These are phyloP conservation scores for Dactylis glomerata DNA, from an alignment of 176 grass and related monocot species.

Conservation along the genomic window DNA sequence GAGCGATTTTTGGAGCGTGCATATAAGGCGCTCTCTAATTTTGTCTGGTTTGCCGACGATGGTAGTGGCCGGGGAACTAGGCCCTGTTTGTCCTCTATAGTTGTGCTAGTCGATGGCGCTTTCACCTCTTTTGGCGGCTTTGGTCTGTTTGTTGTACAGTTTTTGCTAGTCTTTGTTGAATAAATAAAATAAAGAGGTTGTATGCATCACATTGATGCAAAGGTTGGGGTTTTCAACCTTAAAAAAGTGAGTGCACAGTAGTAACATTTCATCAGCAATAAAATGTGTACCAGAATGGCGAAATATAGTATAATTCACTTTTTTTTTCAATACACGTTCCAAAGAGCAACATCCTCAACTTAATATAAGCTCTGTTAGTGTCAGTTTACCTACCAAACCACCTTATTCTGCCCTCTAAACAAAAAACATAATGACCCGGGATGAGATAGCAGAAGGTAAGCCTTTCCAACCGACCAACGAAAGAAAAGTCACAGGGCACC, in stretches of 20 bases:
- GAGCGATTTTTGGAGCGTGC: too few species aligned
- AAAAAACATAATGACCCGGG: background rate
- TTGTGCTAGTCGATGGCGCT: too few species aligned
- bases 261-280: background rate
- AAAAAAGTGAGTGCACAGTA: background rate
- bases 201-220: too few species aligned
- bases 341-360: background rate
- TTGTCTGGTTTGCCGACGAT: too few species aligned
- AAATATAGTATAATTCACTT: background rate
- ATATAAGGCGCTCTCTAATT: too few species aligned
- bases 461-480: constrained; percentile 3
- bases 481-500: background rate
- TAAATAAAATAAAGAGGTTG: too few species aligned
- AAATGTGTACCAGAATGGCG: background rate
- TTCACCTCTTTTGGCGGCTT: too few species aligned
- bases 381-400: background rate
- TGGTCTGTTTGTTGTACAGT: too few species aligned
- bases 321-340: background rate
- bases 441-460: background rate
- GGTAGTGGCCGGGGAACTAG: too few species aligned
- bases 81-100: too few species aligned
- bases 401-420: background rate
- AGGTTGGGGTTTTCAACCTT: too few species aligned
- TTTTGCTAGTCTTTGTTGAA: too few species aligned
- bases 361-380: background rate